Conservation (phyloP, 345 rosid genomes). For the Brassica nigra region DNA sequence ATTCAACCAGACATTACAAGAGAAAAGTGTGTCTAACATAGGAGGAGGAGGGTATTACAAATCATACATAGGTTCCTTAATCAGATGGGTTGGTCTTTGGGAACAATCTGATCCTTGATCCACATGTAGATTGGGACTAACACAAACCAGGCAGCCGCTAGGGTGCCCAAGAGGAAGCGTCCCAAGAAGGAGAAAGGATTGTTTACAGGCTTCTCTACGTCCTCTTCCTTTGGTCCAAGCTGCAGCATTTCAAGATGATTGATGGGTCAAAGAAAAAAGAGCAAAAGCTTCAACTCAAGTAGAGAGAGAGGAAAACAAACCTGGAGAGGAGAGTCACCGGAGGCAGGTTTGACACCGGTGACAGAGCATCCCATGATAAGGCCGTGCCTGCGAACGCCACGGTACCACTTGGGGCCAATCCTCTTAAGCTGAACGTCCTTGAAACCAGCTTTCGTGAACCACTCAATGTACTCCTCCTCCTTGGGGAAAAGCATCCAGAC, state of each 20-base stretch:
- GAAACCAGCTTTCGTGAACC: constrained; percentile 94
- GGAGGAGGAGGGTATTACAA: not conserved
- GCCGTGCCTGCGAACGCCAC: constrained; percentile 97
- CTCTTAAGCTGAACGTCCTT: constrained; percentile 86
- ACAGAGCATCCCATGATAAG: constrained; percentile 99
- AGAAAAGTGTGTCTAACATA: not conserved
- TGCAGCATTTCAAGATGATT: constrained; percentile 45
- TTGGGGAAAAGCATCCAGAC: constrained; percentile 99
- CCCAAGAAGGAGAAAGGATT: constrained; percentile 57
- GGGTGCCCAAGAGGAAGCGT: constrained; percentile 72
- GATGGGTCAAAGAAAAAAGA: not conserved
- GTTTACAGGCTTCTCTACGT: constrained; percentile 69
- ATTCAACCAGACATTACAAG: constrained; percentile 6
- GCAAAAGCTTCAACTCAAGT: not conserved
- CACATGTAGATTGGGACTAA: constrained; percentile 96
- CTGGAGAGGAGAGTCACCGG: constrained; percentile 99
- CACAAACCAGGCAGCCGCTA: constrained; percentile 80
- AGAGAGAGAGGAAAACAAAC: constrained; percentile 38
- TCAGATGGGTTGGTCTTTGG: constrained; percentile 76
- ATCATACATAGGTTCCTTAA: not conserved
- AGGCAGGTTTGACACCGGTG: constrained; percentile 90
- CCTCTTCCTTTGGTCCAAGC: constrained; percentile 95
- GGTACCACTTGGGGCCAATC: constrained; percentile 99
- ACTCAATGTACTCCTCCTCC: constrained; percentile 98
- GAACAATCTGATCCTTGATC: constrained; percentile 86